Evolutionary conservation across 805 yeast species (phyloP), one percentile per base, ranked within the genome.

Genomic region (Ogataea polymorpha): DNA sequence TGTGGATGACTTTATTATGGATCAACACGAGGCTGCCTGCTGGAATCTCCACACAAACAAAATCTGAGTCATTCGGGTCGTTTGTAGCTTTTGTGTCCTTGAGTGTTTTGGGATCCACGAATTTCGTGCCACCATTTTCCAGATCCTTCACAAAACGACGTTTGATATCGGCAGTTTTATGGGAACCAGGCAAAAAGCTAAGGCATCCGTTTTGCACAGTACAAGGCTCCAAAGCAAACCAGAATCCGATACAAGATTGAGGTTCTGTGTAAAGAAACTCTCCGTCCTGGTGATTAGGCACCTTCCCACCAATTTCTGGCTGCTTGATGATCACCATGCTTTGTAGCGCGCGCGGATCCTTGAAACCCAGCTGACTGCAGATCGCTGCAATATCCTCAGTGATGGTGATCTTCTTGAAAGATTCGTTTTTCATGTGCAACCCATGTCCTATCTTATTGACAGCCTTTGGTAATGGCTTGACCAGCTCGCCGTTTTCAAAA

Each of bases 391-490:
- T 73, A 23, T 74, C 70, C 1, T 58, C 64, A 41, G 72, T 73
- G 26, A 80, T 67, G 0, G 91, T 80, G 18, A 79, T 59, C 9
- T 61, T 48, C 16, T 58, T 58, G 52, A 79, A 86, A n/a, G 58
- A 52, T 0, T 67, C 65, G 45, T 80, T 77, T 25, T 72, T 59
- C 54, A 74, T 68, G 54, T 86, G 95, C 12, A 86, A 59, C 1
- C 86, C 87, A 55, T 86, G 95, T 5, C 93, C 95, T 30, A 86
- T 78, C 62, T 86, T 86, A 62, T 86, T 86, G 55, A 86, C 70
- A 1, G 90, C 75, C 45, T 60, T 62, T 21, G 73, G 72, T 45
- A 79, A 69, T 8, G 82, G 76, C 52, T 66, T 74, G 18, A 58
- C 60, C 46, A 84, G 65, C 16, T 72, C 51, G n/a, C 85, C 84